Conservation (phyloP, 2,329 filamentous ascomycete species). For the Paraphoma chrysanthemicola region DNA sequence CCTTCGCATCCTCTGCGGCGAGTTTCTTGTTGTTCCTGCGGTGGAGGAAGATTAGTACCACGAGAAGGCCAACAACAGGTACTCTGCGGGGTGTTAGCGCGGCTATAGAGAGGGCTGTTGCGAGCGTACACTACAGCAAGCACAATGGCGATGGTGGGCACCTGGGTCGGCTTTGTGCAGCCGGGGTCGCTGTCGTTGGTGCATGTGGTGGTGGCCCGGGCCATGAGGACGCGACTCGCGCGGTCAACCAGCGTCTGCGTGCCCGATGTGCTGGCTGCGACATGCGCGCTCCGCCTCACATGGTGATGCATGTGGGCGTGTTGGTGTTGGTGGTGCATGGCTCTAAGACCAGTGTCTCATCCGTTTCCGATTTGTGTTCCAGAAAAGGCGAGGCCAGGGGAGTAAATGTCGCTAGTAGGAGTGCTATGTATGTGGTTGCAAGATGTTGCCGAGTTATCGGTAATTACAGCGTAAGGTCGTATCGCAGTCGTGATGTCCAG, state of each 20-base stretch:
- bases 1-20: constrained; percentile 77
- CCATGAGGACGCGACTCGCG: constrained; percentile 35
- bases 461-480: constrained; percentile 49
- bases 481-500: constrained; percentile 33
- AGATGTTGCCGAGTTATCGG: constrained; percentile 14
- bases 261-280: constrained; percentile 22
- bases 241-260: constrained; percentile 32
- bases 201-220: constrained; percentile 34
- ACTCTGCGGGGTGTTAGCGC: constrained; percentile 64
- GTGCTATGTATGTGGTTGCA: background rate
- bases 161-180: constrained; percentile 45
- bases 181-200: constrained; percentile 42
- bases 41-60: constrained; percentile 78
- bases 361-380: background rate
- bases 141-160: constrained; percentile 41
- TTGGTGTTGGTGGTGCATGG: constrained; percentile 40
- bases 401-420: background rate
- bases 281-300: constrained; percentile 26
- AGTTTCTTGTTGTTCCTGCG: constrained; percentile 76
- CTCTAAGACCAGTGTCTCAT: constrained; percentile 27
- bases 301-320: constrained; percentile 41
- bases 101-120: background rate
- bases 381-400: constrained; percentile 8
- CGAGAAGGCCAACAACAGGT: constrained; percentile 71
- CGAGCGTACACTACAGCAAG: constrained; percentile 42